phyloP scores from a whole-genome alignment of 805 yeast genomes.

The Ogataea angusta region DNA sequence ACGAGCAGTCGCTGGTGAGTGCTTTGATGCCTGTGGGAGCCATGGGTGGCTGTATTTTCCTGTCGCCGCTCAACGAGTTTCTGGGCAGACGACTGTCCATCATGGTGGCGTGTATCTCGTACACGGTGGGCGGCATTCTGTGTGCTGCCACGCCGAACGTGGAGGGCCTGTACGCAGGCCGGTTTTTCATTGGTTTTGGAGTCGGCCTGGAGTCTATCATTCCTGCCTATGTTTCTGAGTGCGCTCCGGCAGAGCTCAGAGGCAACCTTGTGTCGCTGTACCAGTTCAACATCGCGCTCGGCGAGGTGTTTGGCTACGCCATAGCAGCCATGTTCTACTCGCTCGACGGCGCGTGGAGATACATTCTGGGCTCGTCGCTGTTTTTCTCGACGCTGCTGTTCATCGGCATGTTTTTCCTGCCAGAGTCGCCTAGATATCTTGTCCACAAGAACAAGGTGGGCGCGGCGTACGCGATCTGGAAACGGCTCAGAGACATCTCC shows the following conservation, averaged over 20 bases:
- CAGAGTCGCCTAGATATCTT: constrained; percentile 62
- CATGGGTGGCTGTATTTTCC: constrained; percentile 55
- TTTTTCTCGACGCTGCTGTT: constrained; percentile 53
- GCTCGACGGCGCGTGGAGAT: constrained; percentile 60
- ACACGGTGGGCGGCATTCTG: constrained; percentile 57
- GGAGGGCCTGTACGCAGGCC: constrained; percentile 55
- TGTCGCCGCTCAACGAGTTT: constrained; percentile 55
- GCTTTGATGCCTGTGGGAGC: constrained; percentile 71
- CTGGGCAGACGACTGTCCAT: constrained; percentile 57
- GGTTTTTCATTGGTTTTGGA: constrained; percentile 60
- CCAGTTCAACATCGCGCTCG: constrained; percentile 63
- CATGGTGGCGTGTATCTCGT: constrained; percentile 54
- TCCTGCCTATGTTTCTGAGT: constrained; percentile 60
- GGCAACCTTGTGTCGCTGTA: constrained; percentile 61
- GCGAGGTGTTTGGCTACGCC: constrained; percentile 64
- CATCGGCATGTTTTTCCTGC: constrained; percentile 50
- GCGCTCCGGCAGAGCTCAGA: constrained; percentile 54
- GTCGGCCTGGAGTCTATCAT: constrained; percentile 68
- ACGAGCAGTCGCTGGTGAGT: constrained; percentile 51
- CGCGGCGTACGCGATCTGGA: constrained; percentile 55
- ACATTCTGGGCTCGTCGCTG: constrained; percentile 61
- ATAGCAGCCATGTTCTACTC: constrained; percentile 59
- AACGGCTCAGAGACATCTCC: constrained; percentile 47
- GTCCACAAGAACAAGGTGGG: constrained; percentile 47
- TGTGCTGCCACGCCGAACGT: constrained; percentile 49